Evolutionary conservation across 108 stramenopile species (phyloP).

Genomic region (Seminavis robusta): DNA sequence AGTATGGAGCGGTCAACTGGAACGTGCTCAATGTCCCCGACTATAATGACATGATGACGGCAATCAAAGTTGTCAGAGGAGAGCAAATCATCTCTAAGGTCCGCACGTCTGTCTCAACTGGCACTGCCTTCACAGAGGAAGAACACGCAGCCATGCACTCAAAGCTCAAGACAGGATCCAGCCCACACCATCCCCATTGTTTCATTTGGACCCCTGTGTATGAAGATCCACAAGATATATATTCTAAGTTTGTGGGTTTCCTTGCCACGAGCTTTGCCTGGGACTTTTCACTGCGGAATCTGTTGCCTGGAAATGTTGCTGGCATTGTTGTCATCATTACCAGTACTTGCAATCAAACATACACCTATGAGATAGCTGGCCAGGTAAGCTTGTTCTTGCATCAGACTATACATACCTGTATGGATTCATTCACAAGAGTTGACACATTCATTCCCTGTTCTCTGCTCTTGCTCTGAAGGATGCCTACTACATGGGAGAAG

Average conservation of each 20-base stretch:
- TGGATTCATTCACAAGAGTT: not conserved
- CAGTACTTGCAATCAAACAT: slow-evolving; percentile 5
- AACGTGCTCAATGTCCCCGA: slow-evolving; percentile 11
- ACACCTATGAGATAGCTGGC: slow-evolving; percentile 8
- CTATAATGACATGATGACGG: not conserved
- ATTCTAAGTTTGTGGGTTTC: slow-evolving; percentile 1
- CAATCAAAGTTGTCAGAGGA: not conserved
- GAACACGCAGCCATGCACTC: slow-evolving; percentile 7
- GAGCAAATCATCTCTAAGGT: slow-evolving; percentile 1
- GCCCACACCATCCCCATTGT: not conserved
- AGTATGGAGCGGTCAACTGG: slow-evolving; percentile 5
- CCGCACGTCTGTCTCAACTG: not conserved
- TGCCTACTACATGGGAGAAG: not conserved
- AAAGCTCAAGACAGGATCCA: not conserved
- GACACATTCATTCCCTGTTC: not conserved
- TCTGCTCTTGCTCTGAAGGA: not conserved
- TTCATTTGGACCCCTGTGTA: slow-evolving; percentile 1
- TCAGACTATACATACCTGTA: not conserved
- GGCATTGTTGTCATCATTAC: slow-evolving; percentile 6
- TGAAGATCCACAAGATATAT: not conserved
- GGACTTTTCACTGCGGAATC: not conserved
- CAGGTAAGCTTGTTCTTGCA: not conserved
- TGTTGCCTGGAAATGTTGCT: not conserved
- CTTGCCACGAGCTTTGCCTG: not conserved
- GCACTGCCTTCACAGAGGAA: not conserved